Base-by-base conservation (phyloP, 2,329 filamentous ascomycete species). In the Aspergillus sp. region DNA sequence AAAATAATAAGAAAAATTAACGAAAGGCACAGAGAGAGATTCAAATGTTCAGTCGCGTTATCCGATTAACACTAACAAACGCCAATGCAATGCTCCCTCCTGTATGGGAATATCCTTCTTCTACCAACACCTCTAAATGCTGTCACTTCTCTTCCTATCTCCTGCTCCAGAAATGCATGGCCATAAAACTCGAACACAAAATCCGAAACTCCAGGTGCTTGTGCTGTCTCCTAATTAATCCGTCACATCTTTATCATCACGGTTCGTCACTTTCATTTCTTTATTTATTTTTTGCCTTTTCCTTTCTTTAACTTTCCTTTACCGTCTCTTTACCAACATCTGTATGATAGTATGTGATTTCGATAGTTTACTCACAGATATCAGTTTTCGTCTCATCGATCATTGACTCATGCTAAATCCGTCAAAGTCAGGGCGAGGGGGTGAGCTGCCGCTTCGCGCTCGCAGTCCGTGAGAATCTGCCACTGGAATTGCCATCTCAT, bases 391-490 rank as follows among this genome's bases (percentile, higher is more conserved):
- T 28, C 19, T 19, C 28, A 23, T 21, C 30, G 6, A 10, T 55
- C 47, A 61, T 50, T 65, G 64, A 5, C 65, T 60, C 28, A 69
- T 59, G 39, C 65, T 70, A 23, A 72, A 45, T 1, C 67, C 67
- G 55, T 63, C 59, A 55, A 68, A 67, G 25, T 69, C 61, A 9
- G 71, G 67, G 4, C 62, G 61, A 9, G 69, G 30, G 45, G 75
- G 75, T 8, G 73, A 75, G 55, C 72, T 75, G 4, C 72, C 72
- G 59, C 73, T 75, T 21, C 74, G 67, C 8, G 65, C 55, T 28
- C 74, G 71, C 45, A 60, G 55, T 0, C 55, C 62, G 7, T 67
- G 67, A 10, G 58, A 43, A 30, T 67, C 69, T 10, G 64, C 58
- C 1, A 59, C 53, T 61, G 68, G 66, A 1, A 67, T 12, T 28